Percentiles rank a stretch among this genome's conserved stretches.
phyloP scores from a whole-genome alignment of 805 yeast species.

The Saturnispora dispora region DNA sequence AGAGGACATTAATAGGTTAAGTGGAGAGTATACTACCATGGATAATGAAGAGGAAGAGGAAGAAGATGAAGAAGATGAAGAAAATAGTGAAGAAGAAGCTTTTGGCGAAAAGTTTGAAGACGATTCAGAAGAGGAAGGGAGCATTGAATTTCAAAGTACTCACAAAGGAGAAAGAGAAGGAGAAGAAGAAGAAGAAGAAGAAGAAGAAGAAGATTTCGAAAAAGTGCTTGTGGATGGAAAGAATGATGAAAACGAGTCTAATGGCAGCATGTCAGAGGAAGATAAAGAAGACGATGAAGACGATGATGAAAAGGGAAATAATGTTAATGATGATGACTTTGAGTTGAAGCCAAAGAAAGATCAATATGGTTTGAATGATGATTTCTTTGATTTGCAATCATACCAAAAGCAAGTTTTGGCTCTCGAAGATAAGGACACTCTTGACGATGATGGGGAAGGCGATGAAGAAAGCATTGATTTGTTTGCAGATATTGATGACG shows the following conservation, averaged over 20 bases:
- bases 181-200: conserved; percentile 22
- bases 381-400: conserved; percentile 75
- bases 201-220: conserved; percentile 23
- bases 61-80: conserved; percentile 25
- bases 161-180: conserved; percentile 21
- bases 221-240: conserved; percentile 23
- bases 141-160: background rate
- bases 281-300: conserved; percentile 31
- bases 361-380: conserved; percentile 66
- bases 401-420: conserved; percentile 33
- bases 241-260: conserved; percentile 20
- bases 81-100: conserved; percentile 23
- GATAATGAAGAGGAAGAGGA: conserved; percentile 20
- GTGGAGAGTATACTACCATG: conserved; percentile 6
- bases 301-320: conserved; percentile 15
- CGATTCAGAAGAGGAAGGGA: conserved; percentile 22
- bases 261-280: conserved; percentile 22
- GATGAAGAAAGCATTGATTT: conserved; percentile 42
- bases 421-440: conserved; percentile 31
- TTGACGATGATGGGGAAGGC: conserved; percentile 35
- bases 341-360: conserved; percentile 25
- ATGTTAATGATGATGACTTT: conserved; percentile 12
- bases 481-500: conserved; percentile 43
- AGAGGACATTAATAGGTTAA: conserved; percentile 39
- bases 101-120: conserved; percentile 20